phyloP scores from a whole-genome alignment of 164 flowering plant genomes.

The Echeveria elegans region DNA sequence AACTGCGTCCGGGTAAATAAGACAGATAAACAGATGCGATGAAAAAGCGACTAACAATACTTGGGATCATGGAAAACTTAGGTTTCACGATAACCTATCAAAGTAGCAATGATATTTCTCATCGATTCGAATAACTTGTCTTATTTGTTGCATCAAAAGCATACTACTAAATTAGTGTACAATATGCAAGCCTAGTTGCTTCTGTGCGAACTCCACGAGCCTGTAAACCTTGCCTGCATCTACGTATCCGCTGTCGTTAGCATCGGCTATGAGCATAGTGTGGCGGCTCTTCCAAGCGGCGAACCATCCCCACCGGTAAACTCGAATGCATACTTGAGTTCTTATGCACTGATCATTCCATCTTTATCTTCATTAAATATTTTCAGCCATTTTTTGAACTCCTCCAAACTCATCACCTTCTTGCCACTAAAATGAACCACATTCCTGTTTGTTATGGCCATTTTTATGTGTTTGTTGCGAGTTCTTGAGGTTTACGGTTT shows the following conservation, averaged over 20 bases:
- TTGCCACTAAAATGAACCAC: constrained; percentile 8
- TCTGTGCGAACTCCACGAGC: constrained; percentile 19
- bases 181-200: constrained; percentile 10
- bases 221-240: constrained; percentile 17
- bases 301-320: constrained; percentile 17
- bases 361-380: constrained; percentile 17
- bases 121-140: too few relatives aligned
- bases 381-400: constrained; percentile 21
- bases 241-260: constrained; percentile 17
- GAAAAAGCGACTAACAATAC: too few relatives aligned
- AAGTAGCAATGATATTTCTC: too few relatives aligned
- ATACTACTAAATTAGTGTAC: background rate
- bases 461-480: background rate
- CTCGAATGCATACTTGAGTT: constrained; percentile 10
- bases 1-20: too few relatives aligned
- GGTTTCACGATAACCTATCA: too few relatives aligned
- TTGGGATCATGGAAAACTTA: too few relatives aligned
- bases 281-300: constrained; percentile 10
- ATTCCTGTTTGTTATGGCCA: constrained; percentile 12
- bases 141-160: background rate
- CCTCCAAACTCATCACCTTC: constrained; percentile 15
- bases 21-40: too few relatives aligned
- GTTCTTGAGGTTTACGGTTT: background rate
- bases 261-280: constrained; percentile 9
- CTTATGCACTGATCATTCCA: constrained; percentile 20